Conservation (phyloP, 2,329 filamentous ascomycete genomes). For the Drechslerella coelobrocha region DNA sequence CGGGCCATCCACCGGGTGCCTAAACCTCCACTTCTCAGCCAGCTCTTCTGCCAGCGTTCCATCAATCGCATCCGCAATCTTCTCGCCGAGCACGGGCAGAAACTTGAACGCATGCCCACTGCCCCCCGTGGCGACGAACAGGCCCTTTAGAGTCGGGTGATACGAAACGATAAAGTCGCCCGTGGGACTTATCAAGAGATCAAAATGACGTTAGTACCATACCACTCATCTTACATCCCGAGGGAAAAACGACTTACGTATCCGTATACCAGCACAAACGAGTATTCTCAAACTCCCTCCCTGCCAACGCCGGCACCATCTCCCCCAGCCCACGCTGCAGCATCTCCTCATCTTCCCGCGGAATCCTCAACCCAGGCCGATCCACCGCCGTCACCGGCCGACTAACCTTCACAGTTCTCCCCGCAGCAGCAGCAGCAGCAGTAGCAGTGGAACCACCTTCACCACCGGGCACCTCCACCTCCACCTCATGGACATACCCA, state of each 20-base stretch:
- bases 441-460: too few species aligned
- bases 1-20: conserved; percentile 55
- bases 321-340: conserved; percentile 68
- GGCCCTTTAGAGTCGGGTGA: conserved; percentile 67
- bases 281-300: conserved; percentile 68
- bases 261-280: conserved; percentile 79
- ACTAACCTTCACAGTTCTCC: conserved; percentile 32
- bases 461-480: background rate
- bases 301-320: conserved; percentile 68
- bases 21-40: conserved; percentile 68
- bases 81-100: conserved; percentile 70
- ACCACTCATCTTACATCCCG: too few species aligned
- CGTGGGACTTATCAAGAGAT: conserved; percentile 59
- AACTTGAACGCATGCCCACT: conserved; percentile 75
- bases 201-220: conserved; percentile 64
- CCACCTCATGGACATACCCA: conserved; percentile 66
- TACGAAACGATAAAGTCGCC: conserved; percentile 75
- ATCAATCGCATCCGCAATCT: conserved; percentile 66
- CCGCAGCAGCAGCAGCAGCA: too few species aligned
- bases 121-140: conserved; percentile 70
- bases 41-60: conserved; percentile 62
- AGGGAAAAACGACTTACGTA: conserved; percentile 59
- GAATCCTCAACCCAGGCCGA: conserved; percentile 63
- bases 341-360: conserved; percentile 67
- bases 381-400: conserved; percentile 63